Percentiles rank a stretch among this genome's conserved stretches.
phyloP scores from a whole-genome alignment of 139 green algal genomes.

The Raphidocelis subcapitata region DNA sequence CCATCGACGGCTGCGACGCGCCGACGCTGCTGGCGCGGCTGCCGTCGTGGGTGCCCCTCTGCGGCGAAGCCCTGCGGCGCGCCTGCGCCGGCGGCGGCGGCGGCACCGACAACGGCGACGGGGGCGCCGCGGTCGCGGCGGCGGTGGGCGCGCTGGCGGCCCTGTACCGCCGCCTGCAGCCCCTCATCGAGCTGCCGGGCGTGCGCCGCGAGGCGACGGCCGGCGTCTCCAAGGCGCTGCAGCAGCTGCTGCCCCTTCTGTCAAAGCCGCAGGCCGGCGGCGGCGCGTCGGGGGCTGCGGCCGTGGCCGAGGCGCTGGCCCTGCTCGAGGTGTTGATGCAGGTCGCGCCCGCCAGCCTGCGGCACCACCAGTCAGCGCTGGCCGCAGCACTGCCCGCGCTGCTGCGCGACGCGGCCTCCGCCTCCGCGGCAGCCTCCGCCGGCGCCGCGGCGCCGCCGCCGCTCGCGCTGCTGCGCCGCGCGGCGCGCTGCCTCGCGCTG shows the following conservation, averaged over 20 bases:
- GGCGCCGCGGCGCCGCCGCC: background rate
- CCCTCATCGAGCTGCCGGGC: slow-evolving; percentile 49
- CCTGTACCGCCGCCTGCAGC: slow-evolving; percentile 38
- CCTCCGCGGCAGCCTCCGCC: background rate
- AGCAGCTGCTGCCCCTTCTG: slow-evolving; percentile 20
- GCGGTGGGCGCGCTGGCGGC: slow-evolving; percentile 12
- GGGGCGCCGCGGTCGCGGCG: slow-evolving; percentile 1
- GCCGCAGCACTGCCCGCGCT: slow-evolving; percentile 26
- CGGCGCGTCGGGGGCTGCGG: background rate
- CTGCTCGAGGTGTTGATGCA: slow-evolving; percentile 6
- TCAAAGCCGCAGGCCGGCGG: background rate
- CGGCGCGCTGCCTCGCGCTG: slow-evolving; percentile 16
- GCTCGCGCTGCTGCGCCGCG: slow-evolving; percentile 5
- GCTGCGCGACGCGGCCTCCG: background rate
- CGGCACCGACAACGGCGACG: background rate
- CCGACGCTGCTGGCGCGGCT: slow-evolving; percentile 17
- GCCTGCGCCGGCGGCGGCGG: background rate
- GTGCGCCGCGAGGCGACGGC: slow-evolving; percentile 40
- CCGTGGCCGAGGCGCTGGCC: background rate
- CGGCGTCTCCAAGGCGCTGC: slow-evolving; percentile 33
- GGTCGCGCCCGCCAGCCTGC: slow-evolving; percentile 9
- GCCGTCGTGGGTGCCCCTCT: slow-evolving; percentile 23
- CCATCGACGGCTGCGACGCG: slow-evolving; percentile 21
- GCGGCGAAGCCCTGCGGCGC: slow-evolving; percentile 24
- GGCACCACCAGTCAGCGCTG: slow-evolving; percentile 7